Conservation (phyloP, 176 grass and related monocot genomes). For the Musa schizocarpa region DNA sequence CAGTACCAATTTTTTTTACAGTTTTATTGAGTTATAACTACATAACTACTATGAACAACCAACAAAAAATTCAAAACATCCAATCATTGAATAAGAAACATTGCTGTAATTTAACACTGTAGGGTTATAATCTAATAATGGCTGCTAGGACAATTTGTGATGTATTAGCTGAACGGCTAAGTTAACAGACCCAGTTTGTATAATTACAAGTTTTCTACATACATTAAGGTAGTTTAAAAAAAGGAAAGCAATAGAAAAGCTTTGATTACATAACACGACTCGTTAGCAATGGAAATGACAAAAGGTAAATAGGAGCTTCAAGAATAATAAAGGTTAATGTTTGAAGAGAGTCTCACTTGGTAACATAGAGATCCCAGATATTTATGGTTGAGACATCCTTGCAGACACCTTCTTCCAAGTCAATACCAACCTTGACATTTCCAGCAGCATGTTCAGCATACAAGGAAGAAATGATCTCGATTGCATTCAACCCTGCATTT, state of each 20-base stretch:
- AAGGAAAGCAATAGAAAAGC: neutral
- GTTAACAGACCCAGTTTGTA: neutral
- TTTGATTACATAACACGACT: neutral
- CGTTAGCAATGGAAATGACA: neutral
- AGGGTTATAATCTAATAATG: no score
- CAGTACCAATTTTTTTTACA: no score
- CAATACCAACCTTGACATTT: conserved; percentile 63
- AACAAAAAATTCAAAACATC: no score
- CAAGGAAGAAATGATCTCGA: conserved; percentile 95
- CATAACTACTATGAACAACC: no score
- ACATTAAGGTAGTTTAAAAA: neutral
- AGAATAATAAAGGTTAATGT: neutral
- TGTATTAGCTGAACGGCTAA: no score
- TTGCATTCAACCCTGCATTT: conserved; percentile 81
- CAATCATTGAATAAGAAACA: no score
- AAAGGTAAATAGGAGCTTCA: neutral
- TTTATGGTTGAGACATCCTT: conserved; percentile 60
- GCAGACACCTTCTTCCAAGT: conserved; percentile 61
- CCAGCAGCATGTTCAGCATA: conserved; percentile 90
- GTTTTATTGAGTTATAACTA: no score
- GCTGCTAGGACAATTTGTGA: no score
- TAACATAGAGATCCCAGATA: conserved; percentile 88
- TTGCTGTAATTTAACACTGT: no score
- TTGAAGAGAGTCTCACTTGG: conserved; percentile 49
- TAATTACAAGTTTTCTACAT: neutral